Base-by-base conservation (phyloP, 495 filamentous ascomycete species). In the Aspergillus homomorphus region DNA sequence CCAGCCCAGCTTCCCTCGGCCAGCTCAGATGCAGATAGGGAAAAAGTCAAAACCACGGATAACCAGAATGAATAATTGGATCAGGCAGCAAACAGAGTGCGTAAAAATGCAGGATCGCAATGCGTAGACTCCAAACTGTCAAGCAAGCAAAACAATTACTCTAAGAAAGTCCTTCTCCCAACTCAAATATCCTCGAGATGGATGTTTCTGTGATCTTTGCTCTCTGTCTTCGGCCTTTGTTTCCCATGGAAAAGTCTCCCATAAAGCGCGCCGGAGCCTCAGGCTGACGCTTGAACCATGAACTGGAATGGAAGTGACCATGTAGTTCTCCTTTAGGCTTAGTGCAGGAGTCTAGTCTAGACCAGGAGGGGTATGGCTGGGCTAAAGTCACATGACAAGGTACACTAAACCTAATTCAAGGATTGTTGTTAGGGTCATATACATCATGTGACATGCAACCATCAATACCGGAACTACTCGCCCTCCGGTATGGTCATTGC, bases 391-490 rank as follows among this genome's bases (percentile, higher is more conserved):
- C 33, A 23, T 4, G 7, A 33, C 18, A 42, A 20, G 45, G 16
- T 20, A 46, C 30, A n/a, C 30, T 26, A 30, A 15, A 0, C 54
- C 50, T 4, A 7, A 45, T 51, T 45, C 15, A 22, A 22, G 0
- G 10, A 19, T 18, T 10, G n/a, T 5, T 24, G 7, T 66, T 72
- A 73, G 73, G 69, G 64, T 67, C 51, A 0, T 14, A 0, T 0
- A 0, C 30, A 43, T 74, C 71, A 77, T 68, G 66, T 74, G 74
- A 42, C 56, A 3, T 20, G 10, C 28, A 51, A 21, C 24, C 2
- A 41, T 1, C 33, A 57, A 66, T 71, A 72, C 54, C 71, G 73
- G 69, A 69, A 14, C 9, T 68, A 65, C 49, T 28, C 12, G 19
- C 60, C 9, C 16, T 59, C 68, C 73, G 65, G 53, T 66, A 66